Evolutionary conservation across 1,284 basidiomycete genomes (phyloP), one percentile per base, ranked within the genome.

Genomic region (Malassezia slooffiae): DNA sequence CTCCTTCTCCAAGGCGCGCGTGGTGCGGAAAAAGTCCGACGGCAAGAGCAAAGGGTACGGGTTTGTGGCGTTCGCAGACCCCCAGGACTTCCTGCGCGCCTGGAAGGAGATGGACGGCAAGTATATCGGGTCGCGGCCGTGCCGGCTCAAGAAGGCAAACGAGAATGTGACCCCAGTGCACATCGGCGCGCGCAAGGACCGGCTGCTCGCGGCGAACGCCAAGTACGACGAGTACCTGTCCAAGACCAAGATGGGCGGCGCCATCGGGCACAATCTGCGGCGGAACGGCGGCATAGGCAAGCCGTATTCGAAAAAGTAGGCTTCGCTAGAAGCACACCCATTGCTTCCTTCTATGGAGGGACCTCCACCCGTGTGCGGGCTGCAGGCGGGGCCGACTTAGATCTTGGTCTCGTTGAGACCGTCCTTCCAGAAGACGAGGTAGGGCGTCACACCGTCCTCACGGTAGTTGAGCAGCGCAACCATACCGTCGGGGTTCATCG

Each of bases 91-190:
- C 70, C 71, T 99, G 47, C 88, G 80, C 60, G 93, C 93, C 6
- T 99, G 93, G 93, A 97, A 97, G 70, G 88, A 97, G 71, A 96
- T 96, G 88, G 87, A 99, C 71, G 91, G 90, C 83, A 67, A 67
- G 35, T 67, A 69, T 36, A 63, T 69, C 23, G 67, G 67, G 1
- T 57, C 54, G 23, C 41, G 67, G 19, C 67, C 67, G 4, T 60
- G 62, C 38, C 47, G 60, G 19, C 43, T 69, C 34, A 69, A 69
- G 31, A 65, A 66, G 44, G 67, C 67, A 2, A 43, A 52, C 3
- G 65, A 67, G 19, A 47, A 50, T 6, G 58, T 64, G 7, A 47
- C 52, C 7, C 57, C 57, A 0, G 58, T 62, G 7, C 39, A 56
- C 16, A 70, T 70, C 22, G 62, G 62, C 10, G 52, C 52, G 4